Base-by-base conservation (phyloP, 192 early-diverging fungal genomes). In the Coemansia sp. region DNA sequence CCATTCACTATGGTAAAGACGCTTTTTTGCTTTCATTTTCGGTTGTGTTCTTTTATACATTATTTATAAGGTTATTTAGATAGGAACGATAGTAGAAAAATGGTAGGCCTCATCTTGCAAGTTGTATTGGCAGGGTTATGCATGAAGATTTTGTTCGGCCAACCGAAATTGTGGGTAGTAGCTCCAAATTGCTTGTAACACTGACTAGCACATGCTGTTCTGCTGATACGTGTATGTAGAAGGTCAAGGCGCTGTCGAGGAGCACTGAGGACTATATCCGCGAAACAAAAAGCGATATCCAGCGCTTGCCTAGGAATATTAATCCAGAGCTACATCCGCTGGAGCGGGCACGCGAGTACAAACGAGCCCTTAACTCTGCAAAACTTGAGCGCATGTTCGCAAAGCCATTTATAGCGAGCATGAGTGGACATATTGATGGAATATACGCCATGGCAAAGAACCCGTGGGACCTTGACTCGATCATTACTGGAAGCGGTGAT, bases 351-450 rank as follows among this genome's bases (percentile, higher is more conserved):
- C 86, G 94, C 66, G 98, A 99, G 76, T 97, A 98, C 82, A 94
- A 91, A 45, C 86, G 98, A 6, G 98, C 98, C 7, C 85, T 99
- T 13, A 97, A 97, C 68, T 89, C 94, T 5, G 89, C 90, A 48
- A 99, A 99, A 71, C 69, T 98, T 21, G 95, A 98, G 67, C 85
- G 96, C 41, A 82, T 99, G 86, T 94, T 98, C 85, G 94, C 98
- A 59, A 98, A 98, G 73, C 98, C 98, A 15, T 99, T 99, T 69
- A 76, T 99, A 22, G 94, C 88, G 7, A 88, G 93, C 16, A 78
- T 99, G 26, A 83, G 81, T 48, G 98, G 98, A 0, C 98, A 99
- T 65, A 84, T 93, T 45, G 98, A 98, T 62, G 98, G 98, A 47
- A 92, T 99, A 16, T 98, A 99, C 70, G 82, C 89, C 62, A 88